Conservation (phyloP, 352 stramenopile species). For the Phytophthora litchii region DNA sequence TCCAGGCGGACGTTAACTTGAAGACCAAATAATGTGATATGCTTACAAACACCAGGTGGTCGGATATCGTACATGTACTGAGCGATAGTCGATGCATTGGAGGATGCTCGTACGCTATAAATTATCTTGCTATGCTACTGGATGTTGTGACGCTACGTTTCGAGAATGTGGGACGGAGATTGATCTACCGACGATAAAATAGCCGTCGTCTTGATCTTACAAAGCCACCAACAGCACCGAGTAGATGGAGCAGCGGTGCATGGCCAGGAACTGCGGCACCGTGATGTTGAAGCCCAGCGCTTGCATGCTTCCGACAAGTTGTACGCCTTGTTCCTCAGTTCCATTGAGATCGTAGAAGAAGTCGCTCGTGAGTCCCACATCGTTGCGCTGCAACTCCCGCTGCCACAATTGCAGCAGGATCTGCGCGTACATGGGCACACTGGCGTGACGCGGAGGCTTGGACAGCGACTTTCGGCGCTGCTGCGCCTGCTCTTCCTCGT, state of each 20-base stretch:
- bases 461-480: conserved; percentile 45
- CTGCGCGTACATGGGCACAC: conserved; percentile 70
- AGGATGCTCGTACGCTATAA: conserved; percentile 35
- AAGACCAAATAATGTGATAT: conserved; percentile 9
- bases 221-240: conserved; percentile 64
- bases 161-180: conserved; percentile 11
- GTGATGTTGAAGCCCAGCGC: conserved; percentile 66
- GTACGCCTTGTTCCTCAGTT: conserved; percentile 59
- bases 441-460: conserved; percentile 71
- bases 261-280: conserved; percentile 60
- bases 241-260: conserved; percentile 79
- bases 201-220: conserved; percentile 21
- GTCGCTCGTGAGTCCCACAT: conserved; percentile 66
- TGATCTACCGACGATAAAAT: conserved; percentile 12
- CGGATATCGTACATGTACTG: conserved; percentile 36
- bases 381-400: conserved; percentile 56
- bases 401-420: conserved; percentile 74
- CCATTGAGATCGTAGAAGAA: conserved; percentile 71
- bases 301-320: conserved; percentile 71
- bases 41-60: not conserved
- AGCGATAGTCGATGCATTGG: conserved; percentile 10
- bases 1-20: conserved; percentile 25
- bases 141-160: conserved; percentile 14
- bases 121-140: conserved; percentile 39
- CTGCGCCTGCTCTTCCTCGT: conserved; percentile 54